Evolutionary conservation across 441 rosid species (phyloP), one percentile per base, ranked within the genome.

Genomic region (Eruca vesicaria): DNA sequence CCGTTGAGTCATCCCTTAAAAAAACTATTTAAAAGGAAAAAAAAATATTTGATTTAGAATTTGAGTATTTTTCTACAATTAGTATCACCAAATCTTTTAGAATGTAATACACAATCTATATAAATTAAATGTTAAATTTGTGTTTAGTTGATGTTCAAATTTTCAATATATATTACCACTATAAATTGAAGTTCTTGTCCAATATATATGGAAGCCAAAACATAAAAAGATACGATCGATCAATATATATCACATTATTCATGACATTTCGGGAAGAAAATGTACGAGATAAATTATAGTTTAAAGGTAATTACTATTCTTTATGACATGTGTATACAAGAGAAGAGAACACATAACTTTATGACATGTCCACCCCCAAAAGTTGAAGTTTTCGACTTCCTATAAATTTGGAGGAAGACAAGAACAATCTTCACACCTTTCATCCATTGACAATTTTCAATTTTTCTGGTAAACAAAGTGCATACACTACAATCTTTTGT

Each of bases 391-490:
- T 19, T 48, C 16, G 28, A 33, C 35, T 62, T 33, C 75, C 69
- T 72, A 72, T 72, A 72, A 50, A 72, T 63, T 61, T 63, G 52
- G 2, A 62, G 62, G 63, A 33, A 63, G 62, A 52, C 29, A 48
- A 21, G 62, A 71, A 50, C 50, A 50, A 32, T 52, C 21, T 61
- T 62, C 36, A 64, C 35, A 23, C 7, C 41, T 29, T 7, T 20
- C 33, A 41, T 41, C n/a, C 35, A 64, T 41, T 7, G 55, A 48
- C 55, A 21, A 16, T 41, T 64, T 10, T 18, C 3, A 20, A 26
- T 8, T 23, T n/a, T 14, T 41, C 68, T 64, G 56, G 68, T 64
- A 64, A 41, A 41, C 32, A 63, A 58, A 63, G 15, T 45, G 20
- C 14, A 38, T 7, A 63, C 68, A 63, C 26, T 63, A 9, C 32